phyloP scores from a whole-genome alignment of 78 protist species.

The Diacronema lutheri region DNA sequence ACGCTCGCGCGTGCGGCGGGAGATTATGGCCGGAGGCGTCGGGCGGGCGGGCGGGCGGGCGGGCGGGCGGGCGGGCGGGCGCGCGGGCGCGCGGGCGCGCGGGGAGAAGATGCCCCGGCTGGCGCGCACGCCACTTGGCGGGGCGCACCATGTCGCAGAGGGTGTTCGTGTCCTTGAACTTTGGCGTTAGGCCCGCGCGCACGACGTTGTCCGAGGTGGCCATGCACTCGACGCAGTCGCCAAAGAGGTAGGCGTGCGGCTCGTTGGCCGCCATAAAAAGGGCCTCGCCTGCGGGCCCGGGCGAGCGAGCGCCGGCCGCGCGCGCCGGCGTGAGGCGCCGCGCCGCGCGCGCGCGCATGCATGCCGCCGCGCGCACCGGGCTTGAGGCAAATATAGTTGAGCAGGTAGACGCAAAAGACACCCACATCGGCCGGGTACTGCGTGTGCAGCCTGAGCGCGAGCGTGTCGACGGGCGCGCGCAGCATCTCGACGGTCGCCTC shows the following conservation, averaged over 20 bases:
- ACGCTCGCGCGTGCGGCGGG: too few relatives aligned
- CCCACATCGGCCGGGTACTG: slow-evolving; percentile 92
- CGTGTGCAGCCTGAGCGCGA: slow-evolving; percentile 10
- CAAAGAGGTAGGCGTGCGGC: slow-evolving; percentile 92
- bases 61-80: too few relatives aligned
- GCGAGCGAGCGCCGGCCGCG: neutral
- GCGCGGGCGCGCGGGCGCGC: too few relatives aligned
- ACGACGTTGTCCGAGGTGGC: slow-evolving; percentile 97
- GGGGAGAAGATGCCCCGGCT: too few relatives aligned
- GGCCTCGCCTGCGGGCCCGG: slow-evolving; percentile 64
- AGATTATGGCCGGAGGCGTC: too few relatives aligned
- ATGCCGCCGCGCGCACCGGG: neutral
- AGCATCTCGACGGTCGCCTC: neutral
- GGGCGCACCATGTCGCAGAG: slow-evolving; percentile 41
- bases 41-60: too few relatives aligned
- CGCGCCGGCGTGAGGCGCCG: too few relatives aligned
- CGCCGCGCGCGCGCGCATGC: too few relatives aligned
- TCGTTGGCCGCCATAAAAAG: slow-evolving; percentile 85
- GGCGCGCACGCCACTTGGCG: too few relatives aligned
- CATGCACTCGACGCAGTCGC: slow-evolving; percentile 96
- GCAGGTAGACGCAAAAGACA: slow-evolving; percentile 77
- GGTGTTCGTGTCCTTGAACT: slow-evolving; percentile 78
- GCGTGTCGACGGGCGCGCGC: neutral
- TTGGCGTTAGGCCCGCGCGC: slow-evolving; percentile 97
- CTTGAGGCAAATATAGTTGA: slow-evolving; percentile 62